Base-by-base conservation (phyloP, 192 early-diverging fungal species). In the Phlyctochytrium arcticum region DNA sequence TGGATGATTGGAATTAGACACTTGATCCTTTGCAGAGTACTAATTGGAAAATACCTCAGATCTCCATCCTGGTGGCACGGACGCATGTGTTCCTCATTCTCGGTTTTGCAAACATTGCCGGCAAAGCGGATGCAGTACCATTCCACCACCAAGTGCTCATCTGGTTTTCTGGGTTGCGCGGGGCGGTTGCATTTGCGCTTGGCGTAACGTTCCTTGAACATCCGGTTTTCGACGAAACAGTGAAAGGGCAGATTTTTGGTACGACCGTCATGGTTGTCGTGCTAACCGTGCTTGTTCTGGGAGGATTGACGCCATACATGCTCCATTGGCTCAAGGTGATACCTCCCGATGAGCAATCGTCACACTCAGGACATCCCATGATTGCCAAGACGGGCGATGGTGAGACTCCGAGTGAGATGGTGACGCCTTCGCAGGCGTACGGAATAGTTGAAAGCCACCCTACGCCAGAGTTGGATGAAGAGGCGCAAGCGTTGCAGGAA, bases 81-180 rank as follows among this genome's bases (percentile, higher is more conserved):
- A 73, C 73, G 6, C 83, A 85, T 71, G 76, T 85, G 19, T 85
- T 84, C 65, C 63, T 82, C 50, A 69, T 85, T 42, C 64, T 80
- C 51, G 76, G 69, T 23, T 47, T 78, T 39, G 60, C 55, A 36
- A 67, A 78, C 46, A 24, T 80, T 23, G 37, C 81, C 34, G 56
- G 62, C 10, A 57, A 53, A 17, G 71, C 61, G 21, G 57, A 47
- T 31, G 56, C 63, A 0, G 69, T 83, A 33, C 81, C 81, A 3
- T 69, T 73, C 56, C 71, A 75, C 46, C 81, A 83, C 19, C 75
- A 78, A 65, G 60, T 70, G 17, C 63, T 85, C 24, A 79, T 85
- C 53, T 85, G 83, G 83, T 84, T 81, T 60, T 80, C 79, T 50
- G 83, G 83, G 15, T 65, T 85, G 3, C 78, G 83, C 47, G 83